Evolutionary conservation across 176 grass and related monocot species (phyloP).

Genomic region (Carex cristatella): DNA sequence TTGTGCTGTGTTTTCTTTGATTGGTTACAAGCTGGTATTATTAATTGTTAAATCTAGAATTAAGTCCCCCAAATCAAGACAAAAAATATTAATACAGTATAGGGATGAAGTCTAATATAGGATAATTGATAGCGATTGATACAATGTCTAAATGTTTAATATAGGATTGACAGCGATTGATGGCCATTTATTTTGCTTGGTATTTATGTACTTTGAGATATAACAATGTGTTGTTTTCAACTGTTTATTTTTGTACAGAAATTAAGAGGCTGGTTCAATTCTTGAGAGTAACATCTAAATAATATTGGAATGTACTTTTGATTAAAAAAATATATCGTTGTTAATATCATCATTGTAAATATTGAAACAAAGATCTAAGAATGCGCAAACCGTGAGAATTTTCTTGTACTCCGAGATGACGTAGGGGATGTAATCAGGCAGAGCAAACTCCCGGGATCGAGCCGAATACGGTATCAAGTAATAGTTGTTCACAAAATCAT

Average conservation of each 20-base stretch:
- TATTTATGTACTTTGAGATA: too few relatives aligned
- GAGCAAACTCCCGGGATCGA: slow-evolving; percentile 65
- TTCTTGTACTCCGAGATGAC: slow-evolving; percentile 68
- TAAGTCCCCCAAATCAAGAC: not conserved
- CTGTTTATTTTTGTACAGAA: not conserved
- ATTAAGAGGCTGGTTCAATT: too few relatives aligned
- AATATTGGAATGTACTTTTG: too few relatives aligned
- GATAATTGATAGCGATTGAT: not conserved
- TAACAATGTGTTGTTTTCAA: not conserved
- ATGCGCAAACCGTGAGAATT: slow-evolving; percentile 37
- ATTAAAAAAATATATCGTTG: not conserved
- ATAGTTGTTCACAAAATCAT: slow-evolving; percentile 99
- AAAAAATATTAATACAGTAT: not conserved
- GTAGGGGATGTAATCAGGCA: slow-evolving; percentile 65
- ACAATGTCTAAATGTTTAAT: too few relatives aligned
- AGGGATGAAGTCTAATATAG: not conserved
- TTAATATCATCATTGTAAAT: not conserved
- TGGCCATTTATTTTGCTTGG: too few relatives aligned
- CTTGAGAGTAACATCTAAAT: too few relatives aligned
- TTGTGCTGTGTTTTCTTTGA: not conserved
- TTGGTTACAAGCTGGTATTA: too few relatives aligned
- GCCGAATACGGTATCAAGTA: slow-evolving; percentile 78
- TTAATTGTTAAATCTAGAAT: not conserved
- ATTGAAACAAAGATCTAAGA: not conserved
- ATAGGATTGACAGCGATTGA: not conserved